These are phyloP conservation scores for Naganishia liquefaciens DNA, from an alignment of 1,284 basidiomycete genomes.

Conservation along the genomic window DNA sequence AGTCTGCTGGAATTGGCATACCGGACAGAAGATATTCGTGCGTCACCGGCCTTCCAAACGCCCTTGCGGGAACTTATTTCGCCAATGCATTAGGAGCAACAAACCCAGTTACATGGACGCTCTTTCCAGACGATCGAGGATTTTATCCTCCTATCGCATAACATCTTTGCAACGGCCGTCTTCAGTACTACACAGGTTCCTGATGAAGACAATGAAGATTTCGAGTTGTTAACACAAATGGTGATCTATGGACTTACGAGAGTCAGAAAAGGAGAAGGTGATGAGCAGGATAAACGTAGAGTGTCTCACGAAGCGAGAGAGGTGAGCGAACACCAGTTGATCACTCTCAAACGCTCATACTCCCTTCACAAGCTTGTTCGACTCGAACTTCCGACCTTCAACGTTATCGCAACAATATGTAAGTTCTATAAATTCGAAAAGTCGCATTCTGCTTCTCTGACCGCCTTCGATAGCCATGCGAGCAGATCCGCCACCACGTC, in stretches of 20 bases:
- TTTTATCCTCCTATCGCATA: constrained; percentile 29
- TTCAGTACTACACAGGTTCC: constrained; percentile 16
- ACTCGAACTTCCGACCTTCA: constrained; percentile 22
- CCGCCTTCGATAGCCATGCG: constrained; percentile 38
- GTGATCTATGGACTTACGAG: constrained; percentile 10
- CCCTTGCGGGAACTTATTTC: not conserved
- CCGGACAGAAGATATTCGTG: constrained; percentile 46
- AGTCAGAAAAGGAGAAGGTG: not conserved
- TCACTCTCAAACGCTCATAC: not conserved
- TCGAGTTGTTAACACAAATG: constrained; percentile 14
- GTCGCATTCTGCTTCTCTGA: not conserved
- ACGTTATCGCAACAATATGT: constrained; percentile 14
- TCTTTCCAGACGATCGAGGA: constrained; percentile 30
- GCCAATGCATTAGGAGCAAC: not conserved
- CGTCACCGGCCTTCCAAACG: constrained; percentile 28
- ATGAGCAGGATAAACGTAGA: not conserved
- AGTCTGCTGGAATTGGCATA: constrained; percentile 52
- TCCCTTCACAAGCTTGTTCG: constrained; percentile 1
- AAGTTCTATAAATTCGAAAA: not conserved
- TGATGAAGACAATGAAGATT: constrained; percentile 4
- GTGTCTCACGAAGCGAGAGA: constrained; percentile 6
- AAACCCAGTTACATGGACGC: not conserved
- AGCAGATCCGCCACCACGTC: constrained; percentile 51
- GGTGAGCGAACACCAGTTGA: not conserved
- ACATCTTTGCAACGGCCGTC: constrained; percentile 18